Evolutionary conservation across 805 yeast species (phyloP), one percentile per base, ranked within the genome.

Genomic region (Osmozyma mogii): DNA sequence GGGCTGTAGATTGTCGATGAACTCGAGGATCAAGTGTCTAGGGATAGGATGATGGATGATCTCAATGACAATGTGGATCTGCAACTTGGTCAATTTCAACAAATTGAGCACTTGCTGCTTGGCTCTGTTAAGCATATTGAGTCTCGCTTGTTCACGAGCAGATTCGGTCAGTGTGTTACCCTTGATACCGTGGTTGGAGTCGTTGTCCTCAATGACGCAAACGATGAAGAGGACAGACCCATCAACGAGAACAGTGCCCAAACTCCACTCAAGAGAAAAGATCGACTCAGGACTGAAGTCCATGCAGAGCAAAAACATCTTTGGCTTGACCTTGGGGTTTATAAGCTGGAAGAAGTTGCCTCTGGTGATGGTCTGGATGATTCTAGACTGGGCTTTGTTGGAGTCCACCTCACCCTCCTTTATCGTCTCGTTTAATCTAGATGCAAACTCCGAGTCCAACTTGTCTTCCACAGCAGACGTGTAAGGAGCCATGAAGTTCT

Each of bases 211-310:
- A 33, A 68, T 64, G 9, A 72, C 78, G 41, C 72, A 71, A 15
- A 84, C 74, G 13, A 84, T 72, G 49, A 82, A 84, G 31, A 87
- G 55, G 1, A 87, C 84, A 31, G 85, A 81, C 0, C 92, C 92
- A 46, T 84, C 87, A 14, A 78, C 80, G 27, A 87, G 64, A 1
- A 85, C 79, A 0, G 94, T 73, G 2, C 96, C 96, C 42, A 88
- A 65, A 24, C 87, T 73, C 82, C 95, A 87, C 45, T 84, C 92
- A 14, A 88, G 62, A 0, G 96, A 92, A 52, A 81, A 82, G 22
- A 68, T 65, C 2, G 94, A 78, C 49, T 85, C 96, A 0, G 84
- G 81, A 3, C 89, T 76, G 38, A 81, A 69, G 50, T 88, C 96
- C 61, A 81, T 72, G 46, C 92, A 84, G 13, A 85, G 68, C 27